Percentiles rank a stretch among this genome's conserved stretches.
Conservation (phyloP, 805 yeast genomes). For the Pichia eremophila region DNA sequence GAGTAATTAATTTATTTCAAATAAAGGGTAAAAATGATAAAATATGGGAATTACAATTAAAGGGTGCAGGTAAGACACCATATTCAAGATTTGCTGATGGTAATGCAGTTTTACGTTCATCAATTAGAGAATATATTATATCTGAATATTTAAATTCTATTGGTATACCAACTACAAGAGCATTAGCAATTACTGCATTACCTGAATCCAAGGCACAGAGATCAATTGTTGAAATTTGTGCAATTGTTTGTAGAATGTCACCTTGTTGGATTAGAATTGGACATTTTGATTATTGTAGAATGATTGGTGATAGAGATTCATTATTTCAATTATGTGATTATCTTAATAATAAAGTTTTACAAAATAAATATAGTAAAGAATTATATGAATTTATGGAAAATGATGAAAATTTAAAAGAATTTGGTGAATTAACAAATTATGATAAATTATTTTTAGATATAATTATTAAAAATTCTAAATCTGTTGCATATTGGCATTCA, state of each 20-base stretch:
- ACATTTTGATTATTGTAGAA: slow-evolving; percentile 72
- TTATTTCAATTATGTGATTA: slow-evolving; percentile 59
- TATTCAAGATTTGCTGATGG: slow-evolving; percentile 95
- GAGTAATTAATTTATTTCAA: slow-evolving; percentile 78
- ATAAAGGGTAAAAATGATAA: slow-evolving; percentile 20
- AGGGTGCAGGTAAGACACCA: slow-evolving; percentile 91
- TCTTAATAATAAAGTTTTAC: slow-evolving; percentile 55
- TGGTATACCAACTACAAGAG: slow-evolving; percentile 82
- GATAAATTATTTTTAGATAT: slow-evolving; percentile 66
- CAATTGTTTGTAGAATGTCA: slow-evolving; percentile 76
- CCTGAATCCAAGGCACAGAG: slow-evolving; percentile 76
- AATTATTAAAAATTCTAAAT: slow-evolving; percentile 61
- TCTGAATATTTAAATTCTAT: slow-evolving; percentile 74
- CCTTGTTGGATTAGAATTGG: slow-evolving; percentile 85
- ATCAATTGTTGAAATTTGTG: slow-evolving; percentile 66
- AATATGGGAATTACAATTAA: slow-evolving; percentile 62
- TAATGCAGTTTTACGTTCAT: slow-evolving; percentile 81
- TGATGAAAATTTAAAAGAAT: slow-evolving; percentile 18
- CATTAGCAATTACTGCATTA: slow-evolving; percentile 58
- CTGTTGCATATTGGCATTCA: slow-evolving; percentile 79
- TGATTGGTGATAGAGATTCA: slow-evolving; percentile 60
- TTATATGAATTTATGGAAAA: slow-evolving; percentile 19
- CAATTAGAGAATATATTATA: slow-evolving; percentile 78
- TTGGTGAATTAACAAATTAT: slow-evolving; percentile 44
- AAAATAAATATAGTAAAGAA: slow-evolving; percentile 17